Percentiles rank a stretch among this genome's conserved stretches.
Conservation (phyloP, 2,329 filamentous ascomycete genomes). For the Penicillium sclerotigenum region DNA sequence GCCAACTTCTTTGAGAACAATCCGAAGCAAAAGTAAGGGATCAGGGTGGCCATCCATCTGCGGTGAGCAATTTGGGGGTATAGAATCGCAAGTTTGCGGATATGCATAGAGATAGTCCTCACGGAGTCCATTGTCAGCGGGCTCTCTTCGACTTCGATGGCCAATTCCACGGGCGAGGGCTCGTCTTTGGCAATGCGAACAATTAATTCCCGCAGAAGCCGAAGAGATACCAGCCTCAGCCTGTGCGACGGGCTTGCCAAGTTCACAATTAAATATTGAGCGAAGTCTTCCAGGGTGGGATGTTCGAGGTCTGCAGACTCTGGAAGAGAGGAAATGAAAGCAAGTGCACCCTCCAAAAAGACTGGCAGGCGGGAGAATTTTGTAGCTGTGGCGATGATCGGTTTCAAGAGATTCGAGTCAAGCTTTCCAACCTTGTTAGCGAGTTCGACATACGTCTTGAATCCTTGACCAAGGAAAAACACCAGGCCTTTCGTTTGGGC, state of each 20-base stretch:
- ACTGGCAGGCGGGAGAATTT: constrained; percentile 63
- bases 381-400: constrained; percentile 64
- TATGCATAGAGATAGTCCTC: constrained; percentile 76
- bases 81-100: constrained; percentile 68
- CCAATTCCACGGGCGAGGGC: constrained; percentile 50
- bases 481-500: constrained; percentile 12
- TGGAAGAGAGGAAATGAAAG: constrained; percentile 43
- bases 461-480: constrained; percentile 72
- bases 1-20: constrained; percentile 81
- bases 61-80: constrained; percentile 61
- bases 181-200: constrained; percentile 48
- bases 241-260: constrained; percentile 72
- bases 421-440: constrained; percentile 57
- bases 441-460: constrained; percentile 68
- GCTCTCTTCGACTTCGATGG: constrained; percentile 76
- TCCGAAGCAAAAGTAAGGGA: constrained; percentile 83
- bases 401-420: constrained; percentile 60
- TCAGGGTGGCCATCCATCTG: constrained; percentile 65
- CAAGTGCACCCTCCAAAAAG: constrained; percentile 63
- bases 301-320: constrained; percentile 43
- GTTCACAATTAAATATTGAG: constrained; percentile 66
- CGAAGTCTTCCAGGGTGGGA: constrained; percentile 59
- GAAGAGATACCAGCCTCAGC: constrained; percentile 69
- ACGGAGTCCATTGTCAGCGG: constrained; percentile 72
- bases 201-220: constrained; percentile 64